Percentiles rank a stretch among this genome's conserved stretches.
These are phyloP conservation scores for Aspergillus cejpii DNA, from an alignment of 2,329 filamentous ascomycete species.

Conservation along the genomic window DNA sequence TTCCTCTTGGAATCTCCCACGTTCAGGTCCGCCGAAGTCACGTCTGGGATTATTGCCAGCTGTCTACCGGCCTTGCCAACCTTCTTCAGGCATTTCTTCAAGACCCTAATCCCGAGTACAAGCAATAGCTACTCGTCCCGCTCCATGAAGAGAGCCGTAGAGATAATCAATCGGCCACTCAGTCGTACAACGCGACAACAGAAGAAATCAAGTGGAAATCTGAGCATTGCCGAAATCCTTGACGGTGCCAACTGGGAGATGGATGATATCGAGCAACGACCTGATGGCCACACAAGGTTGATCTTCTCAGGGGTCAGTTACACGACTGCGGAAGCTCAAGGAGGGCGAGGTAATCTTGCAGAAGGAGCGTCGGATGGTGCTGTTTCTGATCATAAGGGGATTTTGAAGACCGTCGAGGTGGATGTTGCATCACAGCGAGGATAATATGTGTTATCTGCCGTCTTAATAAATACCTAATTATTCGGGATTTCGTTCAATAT, in stretches of 20 bases:
- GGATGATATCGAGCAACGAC: slow-evolving; percentile 2
- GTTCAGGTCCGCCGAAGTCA: slow-evolving; percentile 21
- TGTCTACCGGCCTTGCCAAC: slow-evolving; percentile 20
- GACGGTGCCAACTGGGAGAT: slow-evolving; percentile 4
- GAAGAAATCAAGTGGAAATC: not conserved
- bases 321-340: slow-evolving; percentile 11
- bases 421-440: slow-evolving; percentile 18
- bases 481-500: too few species aligned
- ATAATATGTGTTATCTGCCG: not conserved
- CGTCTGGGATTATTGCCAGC: slow-evolving; percentile 21
- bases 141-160: not conserved
- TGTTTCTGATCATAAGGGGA: slow-evolving; percentile 4
- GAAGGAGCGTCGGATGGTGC: not conserved
- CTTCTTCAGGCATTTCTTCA: slow-evolving; percentile 19
- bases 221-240: slow-evolving; percentile 1
- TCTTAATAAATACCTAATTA: too few species aligned
- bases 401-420: slow-evolving; percentile 20
- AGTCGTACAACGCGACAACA: not conserved
- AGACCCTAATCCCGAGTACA: slow-evolving; percentile 3
- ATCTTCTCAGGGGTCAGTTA: slow-evolving; percentile 10
- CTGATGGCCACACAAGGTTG: not conserved
- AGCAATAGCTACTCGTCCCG: not conserved
- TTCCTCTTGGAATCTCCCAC: not conserved
- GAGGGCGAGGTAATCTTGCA: slow-evolving; percentile 1
- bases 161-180: not conserved